Evolutionary conservation across 495 filamentous ascomycete genomes (phyloP).

Genomic region (Amphirosellinia nigrospora): DNA sequence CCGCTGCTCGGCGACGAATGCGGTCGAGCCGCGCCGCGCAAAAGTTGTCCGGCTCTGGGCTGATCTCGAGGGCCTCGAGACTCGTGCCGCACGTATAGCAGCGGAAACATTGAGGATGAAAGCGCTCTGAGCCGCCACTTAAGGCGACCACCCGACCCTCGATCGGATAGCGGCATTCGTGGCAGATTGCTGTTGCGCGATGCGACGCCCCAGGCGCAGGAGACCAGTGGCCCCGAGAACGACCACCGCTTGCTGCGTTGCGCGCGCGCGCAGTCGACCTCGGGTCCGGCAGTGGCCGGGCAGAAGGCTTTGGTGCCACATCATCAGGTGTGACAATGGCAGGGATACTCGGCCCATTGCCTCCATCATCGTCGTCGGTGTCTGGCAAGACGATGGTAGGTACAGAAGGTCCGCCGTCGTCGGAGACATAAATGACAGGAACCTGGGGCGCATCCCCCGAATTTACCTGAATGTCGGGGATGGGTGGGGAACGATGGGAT

Average conservation of each 20-base stretch:
- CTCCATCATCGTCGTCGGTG: slow-evolving; percentile 41
- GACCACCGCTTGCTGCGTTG: slow-evolving; percentile 41
- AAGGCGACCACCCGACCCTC: slow-evolving; percentile 89
- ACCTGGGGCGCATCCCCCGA: slow-evolving; percentile 40
- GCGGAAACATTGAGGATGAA: slow-evolving; percentile 91
- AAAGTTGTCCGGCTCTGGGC: slow-evolving; percentile 79
- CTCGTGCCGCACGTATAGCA: slow-evolving; percentile 87
- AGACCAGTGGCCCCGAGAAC: slow-evolving; percentile 54
- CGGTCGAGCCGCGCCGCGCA: slow-evolving; percentile 73
- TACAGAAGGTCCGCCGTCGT: slow-evolving; percentile 36
- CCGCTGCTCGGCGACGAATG: slow-evolving; percentile 63
- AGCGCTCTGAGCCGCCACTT: slow-evolving; percentile 67
- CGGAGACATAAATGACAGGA: slow-evolving; percentile 37
- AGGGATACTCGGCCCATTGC: slow-evolving; percentile 47
- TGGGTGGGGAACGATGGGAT: slow-evolving; percentile 40
- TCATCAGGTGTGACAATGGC: slow-evolving; percentile 52
- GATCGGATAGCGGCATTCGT: slow-evolving; percentile 82
- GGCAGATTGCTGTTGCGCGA: slow-evolving; percentile 78
- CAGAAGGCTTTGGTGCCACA: slow-evolving; percentile 36
- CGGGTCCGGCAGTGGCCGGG: slow-evolving; percentile 50
- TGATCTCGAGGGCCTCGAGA: slow-evolving; percentile 95
- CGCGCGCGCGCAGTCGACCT: slow-evolving; percentile 40
- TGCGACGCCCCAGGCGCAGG: slow-evolving; percentile 49
- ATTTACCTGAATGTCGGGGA: slow-evolving; percentile 49
- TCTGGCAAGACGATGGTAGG: slow-evolving; percentile 56